Evolutionary conservation across 352 stramenopile genomes (phyloP).

Genomic region (Pythium apleroticum): DNA sequence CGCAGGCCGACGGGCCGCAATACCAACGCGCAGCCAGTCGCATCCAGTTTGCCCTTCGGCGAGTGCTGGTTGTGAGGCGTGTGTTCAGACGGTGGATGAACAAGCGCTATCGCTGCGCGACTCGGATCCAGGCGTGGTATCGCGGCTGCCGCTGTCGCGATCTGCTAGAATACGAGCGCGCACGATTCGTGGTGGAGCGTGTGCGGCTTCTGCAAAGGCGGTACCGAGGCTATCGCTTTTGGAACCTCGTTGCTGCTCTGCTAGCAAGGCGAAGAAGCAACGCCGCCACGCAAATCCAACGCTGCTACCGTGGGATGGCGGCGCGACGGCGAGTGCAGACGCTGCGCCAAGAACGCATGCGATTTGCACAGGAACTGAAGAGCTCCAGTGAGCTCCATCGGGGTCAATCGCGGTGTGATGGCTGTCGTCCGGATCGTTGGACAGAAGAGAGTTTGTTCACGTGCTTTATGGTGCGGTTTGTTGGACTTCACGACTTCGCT

Average conservation of each 20-base stretch:
- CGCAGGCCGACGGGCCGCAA: constrained; percentile 37
- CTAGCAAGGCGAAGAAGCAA: constrained; percentile 16
- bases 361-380: constrained; percentile 21
- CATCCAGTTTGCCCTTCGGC: constrained; percentile 31
- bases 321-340: constrained; percentile 11
- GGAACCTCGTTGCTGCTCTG: constrained; percentile 26
- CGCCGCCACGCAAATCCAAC: constrained; percentile 28
- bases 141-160: constrained; percentile 22
- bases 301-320: constrained; percentile 20
- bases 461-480: constrained; percentile 32
- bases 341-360: constrained; percentile 19
- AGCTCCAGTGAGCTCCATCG: constrained; percentile 17
- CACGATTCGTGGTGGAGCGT: constrained; percentile 9
- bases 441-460: constrained; percentile 23
- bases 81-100: constrained; percentile 23
- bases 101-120: constrained; percentile 23
- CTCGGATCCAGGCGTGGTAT: constrained; percentile 31
- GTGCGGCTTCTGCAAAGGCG: constrained; percentile 25
- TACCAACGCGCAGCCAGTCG: constrained; percentile 23
- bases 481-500: constrained; percentile 29
- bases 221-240: constrained; percentile 32
- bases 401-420: constrained; percentile 14
- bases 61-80: constrained; percentile 19
- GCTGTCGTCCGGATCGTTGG: constrained; percentile 16
- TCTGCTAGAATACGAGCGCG: constrained; percentile 14